Evolutionary conservation across 108 stramenopile species (phyloP).

Genomic region (Licmophora abbreviata): DNA sequence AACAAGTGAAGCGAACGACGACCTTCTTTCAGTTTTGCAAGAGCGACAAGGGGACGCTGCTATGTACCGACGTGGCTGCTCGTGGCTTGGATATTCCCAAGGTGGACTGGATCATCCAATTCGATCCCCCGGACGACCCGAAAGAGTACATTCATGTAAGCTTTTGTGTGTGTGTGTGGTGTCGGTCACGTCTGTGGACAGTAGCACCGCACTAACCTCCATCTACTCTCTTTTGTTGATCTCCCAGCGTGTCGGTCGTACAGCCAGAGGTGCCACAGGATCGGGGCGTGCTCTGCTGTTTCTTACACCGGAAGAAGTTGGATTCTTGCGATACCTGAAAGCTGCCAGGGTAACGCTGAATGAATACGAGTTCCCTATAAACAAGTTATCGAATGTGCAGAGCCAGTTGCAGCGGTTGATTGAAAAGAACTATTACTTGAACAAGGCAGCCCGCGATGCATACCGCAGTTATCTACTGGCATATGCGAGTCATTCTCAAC

Average conservation of each 20-base stretch:
- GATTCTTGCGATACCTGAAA: slow-evolving; percentile 93
- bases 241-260: slow-evolving; percentile 72
- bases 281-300: slow-evolving; percentile 95
- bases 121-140: slow-evolving; percentile 99
- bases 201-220: neutral
- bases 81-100: slow-evolving; percentile 94
- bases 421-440: slow-evolving; percentile 98
- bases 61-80: slow-evolving; percentile 99
- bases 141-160: slow-evolving; percentile 98
- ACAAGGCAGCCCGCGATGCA: slow-evolving; percentile 92
- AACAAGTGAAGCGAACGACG: slow-evolving; percentile 97
- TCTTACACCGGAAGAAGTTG: slow-evolving; percentile 95
- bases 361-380: slow-evolving; percentile 96
- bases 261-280: slow-evolving; percentile 89
- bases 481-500: slow-evolving; percentile 94
- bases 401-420: slow-evolving; percentile 90
- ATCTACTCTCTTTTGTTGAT: neutral
- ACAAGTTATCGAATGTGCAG: slow-evolving; percentile 93
- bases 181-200: slow-evolving; percentile 6
- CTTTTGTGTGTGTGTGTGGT: slow-evolving; percentile 19
- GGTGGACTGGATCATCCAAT: slow-evolving; percentile 99
- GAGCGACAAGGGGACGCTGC: slow-evolving; percentile 83
- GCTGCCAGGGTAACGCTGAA: slow-evolving; percentile 95
- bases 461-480: slow-evolving; percentile 94
- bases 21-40: slow-evolving; percentile 99